These are phyloP conservation scores for Helotiales sp. DNA, from an alignment of 2,329 filamentous ascomycete species.

Conservation along the genomic window DNA sequence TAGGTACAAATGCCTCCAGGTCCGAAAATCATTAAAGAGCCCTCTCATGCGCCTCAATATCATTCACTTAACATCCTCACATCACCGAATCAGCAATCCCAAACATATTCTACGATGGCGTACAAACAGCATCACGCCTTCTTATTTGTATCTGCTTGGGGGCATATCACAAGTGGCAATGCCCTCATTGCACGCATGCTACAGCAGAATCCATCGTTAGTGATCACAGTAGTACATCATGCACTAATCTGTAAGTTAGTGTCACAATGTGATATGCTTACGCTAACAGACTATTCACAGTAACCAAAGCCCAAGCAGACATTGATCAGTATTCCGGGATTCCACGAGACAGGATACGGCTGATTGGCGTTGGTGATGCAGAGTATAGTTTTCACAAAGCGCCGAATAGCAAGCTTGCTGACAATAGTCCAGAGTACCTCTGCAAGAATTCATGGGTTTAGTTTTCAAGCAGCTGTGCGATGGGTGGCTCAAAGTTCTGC, in stretches of 20 bases:
- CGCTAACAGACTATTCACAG: background rate
- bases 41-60: background rate
- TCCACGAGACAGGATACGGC: background rate
- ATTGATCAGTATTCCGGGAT: background rate
- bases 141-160: slow-evolving; percentile 3
- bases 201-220: slow-evolving; percentile 6
- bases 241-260: slow-evolving; percentile 2
- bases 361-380: background rate
- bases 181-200: slow-evolving; percentile 8
- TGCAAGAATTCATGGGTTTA: background rate
- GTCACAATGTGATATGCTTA: background rate
- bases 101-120: background rate
- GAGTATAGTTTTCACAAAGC: background rate
- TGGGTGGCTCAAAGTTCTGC: background rate
- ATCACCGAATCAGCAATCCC: background rate
- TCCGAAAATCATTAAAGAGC: background rate
- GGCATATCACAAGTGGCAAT: slow-evolving; percentile 10
- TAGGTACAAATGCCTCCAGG: background rate
- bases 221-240: slow-evolving; percentile 5
- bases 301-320: background rate
- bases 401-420: background rate
- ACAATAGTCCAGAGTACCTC: background rate
- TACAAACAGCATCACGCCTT: slow-evolving; percentile 6
- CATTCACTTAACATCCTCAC: background rate
- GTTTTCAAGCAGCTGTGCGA: background rate